phyloP scores from a whole-genome alignment of 164 flowering plant genomes.

The Tetracentron sinense region DNA sequence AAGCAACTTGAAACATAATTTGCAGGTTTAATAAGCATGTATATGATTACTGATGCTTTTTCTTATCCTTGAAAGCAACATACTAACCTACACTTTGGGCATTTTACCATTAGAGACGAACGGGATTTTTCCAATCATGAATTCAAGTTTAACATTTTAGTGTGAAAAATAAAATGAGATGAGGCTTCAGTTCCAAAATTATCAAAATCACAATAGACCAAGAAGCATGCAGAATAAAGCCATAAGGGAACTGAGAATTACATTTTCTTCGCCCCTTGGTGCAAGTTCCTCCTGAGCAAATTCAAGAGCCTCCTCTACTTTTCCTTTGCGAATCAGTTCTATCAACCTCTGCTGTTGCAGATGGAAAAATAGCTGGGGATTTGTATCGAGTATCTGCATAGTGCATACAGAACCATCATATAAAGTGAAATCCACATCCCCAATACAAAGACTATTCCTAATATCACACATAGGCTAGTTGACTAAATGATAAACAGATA shows the following conservation, averaged over 20 bases:
- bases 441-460: background rate
- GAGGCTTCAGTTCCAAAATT: too few species aligned
- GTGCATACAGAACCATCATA: slow-evolving; percentile 39
- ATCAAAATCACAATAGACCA: too few species aligned
- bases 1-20: background rate
- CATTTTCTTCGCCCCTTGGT: slow-evolving; percentile 98
- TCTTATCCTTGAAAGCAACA: background rate
- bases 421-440: background rate
- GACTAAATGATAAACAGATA: too few species aligned
- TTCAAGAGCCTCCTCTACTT: slow-evolving; percentile 82
- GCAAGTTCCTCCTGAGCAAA: slow-evolving; percentile 99
- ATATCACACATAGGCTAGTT: too few species aligned
- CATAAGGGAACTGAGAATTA: slow-evolving; percentile 23
- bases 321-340: slow-evolving; percentile 85
- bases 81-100: background rate
- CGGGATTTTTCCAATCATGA: too few species aligned
- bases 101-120: too few species aligned
- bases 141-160: background rate
- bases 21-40: background rate
- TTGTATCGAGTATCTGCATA: slow-evolving; percentile 89
- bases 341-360: slow-evolving; percentile 94
- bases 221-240: slow-evolving; percentile 2
- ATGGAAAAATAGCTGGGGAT: slow-evolving; percentile 92
- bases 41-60: background rate
- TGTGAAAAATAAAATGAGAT: background rate